Evolutionary conservation across 345 rosid genomes (phyloP), one percentile per base, ranked within the genome.

Genomic region (Linum usitatissimum): DNA sequence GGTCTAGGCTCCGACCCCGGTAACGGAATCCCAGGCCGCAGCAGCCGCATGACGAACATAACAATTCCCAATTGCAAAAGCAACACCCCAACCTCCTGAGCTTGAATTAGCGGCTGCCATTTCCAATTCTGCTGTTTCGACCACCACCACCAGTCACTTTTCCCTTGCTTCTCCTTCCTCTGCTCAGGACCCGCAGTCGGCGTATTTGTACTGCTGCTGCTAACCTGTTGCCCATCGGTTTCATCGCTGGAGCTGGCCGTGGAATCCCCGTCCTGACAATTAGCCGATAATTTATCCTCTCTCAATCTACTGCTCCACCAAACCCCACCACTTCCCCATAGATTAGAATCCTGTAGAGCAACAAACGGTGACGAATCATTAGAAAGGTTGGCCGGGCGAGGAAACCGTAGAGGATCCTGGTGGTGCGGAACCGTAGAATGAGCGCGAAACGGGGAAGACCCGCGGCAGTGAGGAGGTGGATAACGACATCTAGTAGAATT

Each of bases 31-130:
- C 91, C 94, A 1, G 90, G 96, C 3, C 97, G 84, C 34, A 93
- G 86, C 77, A 90, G 71, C 74, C 97, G 77, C 90, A 86, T 79
- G 28, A 84, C 92, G 51, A 84, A 83, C 87, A 87, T 77, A 60
- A 84, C 85, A 64, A 93, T 71, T 59, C 96, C 95, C 20, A 93
- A 71, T 55, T 86, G 96, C 55, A 93, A 53, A 15, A 93, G 71
- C 76, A 93, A 78, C 48, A 87, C 87, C 0, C 96, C 84, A 23
- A 93, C 77, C 73, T 85, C 92, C 30, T 84, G 91, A 3, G 86
- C 94, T 54, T 84, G 87, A 55, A 87, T 79, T 71, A 93, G 72
- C 3, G 97, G 85, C 63, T 87, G 82, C 99, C 97, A 93, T 67
- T 75, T 78, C 83, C 86, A 79, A 58, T 72, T 81, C 77, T 75